Evolutionary conservation across 306 rosid species (phyloP).

Genomic region (Vicia sativa): DNA sequence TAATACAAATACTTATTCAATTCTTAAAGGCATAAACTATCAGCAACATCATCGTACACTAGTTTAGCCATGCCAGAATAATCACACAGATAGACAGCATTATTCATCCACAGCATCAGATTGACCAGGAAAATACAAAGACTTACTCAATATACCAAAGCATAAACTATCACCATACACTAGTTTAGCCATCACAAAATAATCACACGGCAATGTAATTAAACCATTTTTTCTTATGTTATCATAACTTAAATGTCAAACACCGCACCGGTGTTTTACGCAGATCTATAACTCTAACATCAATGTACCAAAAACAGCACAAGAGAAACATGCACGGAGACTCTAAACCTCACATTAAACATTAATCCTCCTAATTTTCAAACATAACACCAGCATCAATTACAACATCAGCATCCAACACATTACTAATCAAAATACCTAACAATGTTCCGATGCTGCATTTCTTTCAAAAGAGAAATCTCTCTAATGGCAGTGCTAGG

Average conservation of each 20-base stretch:
- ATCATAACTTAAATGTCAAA: not conserved
- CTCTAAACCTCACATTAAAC: not conserved
- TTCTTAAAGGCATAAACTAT: constrained; percentile 30
- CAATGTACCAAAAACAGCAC: not conserved
- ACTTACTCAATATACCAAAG: constrained; percentile 17
- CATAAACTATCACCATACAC: constrained; percentile 21
- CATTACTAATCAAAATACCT: constrained; percentile 50
- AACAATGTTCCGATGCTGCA: constrained; percentile 90
- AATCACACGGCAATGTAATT: constrained; percentile 10
- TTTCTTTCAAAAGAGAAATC: constrained; percentile 87
- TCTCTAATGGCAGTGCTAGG: constrained; percentile 90
- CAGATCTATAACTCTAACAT: constrained; percentile 28
- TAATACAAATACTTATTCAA: constrained; percentile 17
- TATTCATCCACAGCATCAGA: not conserved
- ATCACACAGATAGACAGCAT: not conserved
- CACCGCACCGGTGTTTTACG: not conserved
- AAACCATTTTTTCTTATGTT: constrained; percentile 12
- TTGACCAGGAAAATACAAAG: constrained; percentile 12
- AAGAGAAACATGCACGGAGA: not conserved
- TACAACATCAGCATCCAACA: constrained; percentile 6
- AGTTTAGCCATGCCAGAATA: constrained; percentile 11
- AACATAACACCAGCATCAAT: constrained; percentile 24
- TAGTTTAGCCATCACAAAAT: constrained; percentile 6
- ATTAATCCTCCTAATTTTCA: constrained; percentile 1
- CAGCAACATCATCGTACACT: constrained; percentile 16